These are phyloP conservation scores for Croton laevigatus DNA, from an alignment of 441 rosid species.

Conservation along the genomic window DNA sequence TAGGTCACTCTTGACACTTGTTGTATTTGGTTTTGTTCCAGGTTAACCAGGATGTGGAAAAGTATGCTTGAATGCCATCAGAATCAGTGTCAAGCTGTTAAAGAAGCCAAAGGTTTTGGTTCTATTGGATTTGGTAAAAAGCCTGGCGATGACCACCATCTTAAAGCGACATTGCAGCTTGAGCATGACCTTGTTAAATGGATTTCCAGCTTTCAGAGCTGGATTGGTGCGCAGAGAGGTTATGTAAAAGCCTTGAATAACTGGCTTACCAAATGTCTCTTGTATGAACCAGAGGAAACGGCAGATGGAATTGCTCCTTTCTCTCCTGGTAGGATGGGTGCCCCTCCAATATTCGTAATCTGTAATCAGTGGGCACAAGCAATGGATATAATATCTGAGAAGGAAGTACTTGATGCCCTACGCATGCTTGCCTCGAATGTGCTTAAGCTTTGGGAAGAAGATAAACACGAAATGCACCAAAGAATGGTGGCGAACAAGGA, in stretches of 20 bases:
- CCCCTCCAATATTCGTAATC: slow-evolving; percentile 84
- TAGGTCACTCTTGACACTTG: slow-evolving; percentile 12
- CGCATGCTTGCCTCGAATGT: slow-evolving; percentile 57
- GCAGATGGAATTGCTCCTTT: slow-evolving; percentile 81
- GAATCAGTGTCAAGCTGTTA: slow-evolving; percentile 67
- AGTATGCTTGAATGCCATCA: slow-evolving; percentile 87
- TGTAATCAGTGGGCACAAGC: slow-evolving; percentile 96
- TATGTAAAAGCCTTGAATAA: slow-evolving; percentile 70
- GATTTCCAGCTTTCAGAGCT: slow-evolving; percentile 63
- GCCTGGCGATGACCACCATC: slow-evolving; percentile 62
- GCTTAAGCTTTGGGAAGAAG: slow-evolving; percentile 76
- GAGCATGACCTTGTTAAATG: slow-evolving; percentile 75
- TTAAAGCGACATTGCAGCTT: slow-evolving; percentile 61
- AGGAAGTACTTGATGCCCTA: slow-evolving; percentile 80
- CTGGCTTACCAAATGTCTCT: slow-evolving; percentile 81
- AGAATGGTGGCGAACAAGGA: slow-evolving; percentile 53
- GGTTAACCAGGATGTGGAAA: slow-evolving; percentile 93
- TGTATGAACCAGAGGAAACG: slow-evolving; percentile 87
- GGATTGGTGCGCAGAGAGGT: slow-evolving; percentile 80
- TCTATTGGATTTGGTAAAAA: slow-evolving; percentile 58
- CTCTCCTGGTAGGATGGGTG: slow-evolving; percentile 93
- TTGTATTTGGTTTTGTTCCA: slow-evolving; percentile 25
- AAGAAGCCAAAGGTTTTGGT: slow-evolving; percentile 67
- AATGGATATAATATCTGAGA: slow-evolving; percentile 70
- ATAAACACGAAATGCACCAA: slow-evolving; percentile 52